These are phyloP conservation scores for Fusarium algeriense DNA, from an alignment of 2,329 filamentous ascomycete genomes.

Conservation along the genomic window DNA sequence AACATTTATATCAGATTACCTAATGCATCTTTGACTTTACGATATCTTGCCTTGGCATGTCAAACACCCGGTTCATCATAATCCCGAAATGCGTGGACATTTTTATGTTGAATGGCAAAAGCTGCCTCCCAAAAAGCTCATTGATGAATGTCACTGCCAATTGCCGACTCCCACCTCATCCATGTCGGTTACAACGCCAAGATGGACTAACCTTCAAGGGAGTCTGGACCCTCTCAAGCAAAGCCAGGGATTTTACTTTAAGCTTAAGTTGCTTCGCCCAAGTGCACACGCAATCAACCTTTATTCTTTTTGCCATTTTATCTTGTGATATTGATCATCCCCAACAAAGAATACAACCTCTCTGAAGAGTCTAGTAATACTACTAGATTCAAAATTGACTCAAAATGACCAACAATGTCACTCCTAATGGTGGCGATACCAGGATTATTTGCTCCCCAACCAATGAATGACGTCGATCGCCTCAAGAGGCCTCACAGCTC, in stretches of 20 bases:
- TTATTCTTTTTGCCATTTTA: background rate
- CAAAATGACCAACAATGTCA: conserved; percentile 17
- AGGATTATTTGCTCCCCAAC: conserved; percentile 27
- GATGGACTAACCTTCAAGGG: conserved; percentile 14
- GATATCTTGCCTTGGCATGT: background rate
- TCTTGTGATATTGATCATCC: background rate
- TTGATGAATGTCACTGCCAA: conserved; percentile 9
- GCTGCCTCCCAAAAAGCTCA: background rate
- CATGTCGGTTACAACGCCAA: conserved; percentile 20
- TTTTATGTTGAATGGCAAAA: background rate
- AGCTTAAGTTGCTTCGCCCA: conserved; percentile 41
- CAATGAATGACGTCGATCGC: conserved; percentile 44
- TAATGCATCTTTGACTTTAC: background rate
- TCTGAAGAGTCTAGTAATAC: background rate
- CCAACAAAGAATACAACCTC: background rate
- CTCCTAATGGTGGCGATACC: conserved; percentile 30
- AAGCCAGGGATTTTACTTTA: conserved; percentile 35
- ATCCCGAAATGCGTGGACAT: conserved; percentile 8
- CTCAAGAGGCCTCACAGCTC: conserved; percentile 46
- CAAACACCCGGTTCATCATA: background rate
- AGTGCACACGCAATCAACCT: conserved; percentile 29
- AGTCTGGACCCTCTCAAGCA: conserved; percentile 18
- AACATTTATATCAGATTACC: conserved; percentile 2
- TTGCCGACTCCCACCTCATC: conserved; percentile 1
- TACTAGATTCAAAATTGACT: background rate